Evolutionary conservation across 257 asterid genomes (phyloP), one percentile per base, ranked within the genome.

Genomic region (Fraxinus pennsylvanica): DNA sequence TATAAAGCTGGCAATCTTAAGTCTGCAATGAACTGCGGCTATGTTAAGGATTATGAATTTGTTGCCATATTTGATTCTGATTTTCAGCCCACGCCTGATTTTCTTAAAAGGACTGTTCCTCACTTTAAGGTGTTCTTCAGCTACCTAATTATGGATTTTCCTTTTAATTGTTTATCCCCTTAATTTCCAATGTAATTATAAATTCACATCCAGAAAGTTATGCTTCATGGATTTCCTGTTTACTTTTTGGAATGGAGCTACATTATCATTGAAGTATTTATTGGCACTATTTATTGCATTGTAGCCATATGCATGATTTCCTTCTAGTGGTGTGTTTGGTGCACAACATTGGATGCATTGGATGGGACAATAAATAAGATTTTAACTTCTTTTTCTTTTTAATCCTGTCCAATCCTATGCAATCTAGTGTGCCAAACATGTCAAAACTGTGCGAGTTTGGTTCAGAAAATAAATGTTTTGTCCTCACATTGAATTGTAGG

Each of bases 61-160:
- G 92, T 88, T 3, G 82, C 89, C 71, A 88, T 88, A n/a, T 88
- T 88, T n/a, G 92, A 88, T 22, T 89, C 92, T 1, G 92, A 88
- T 79, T 88, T 88, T 78, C 92, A 87, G 78, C 92, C 92, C 17
- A 77, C 54, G 59, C 83, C 89, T 0, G 92, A 88, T 77, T 88
- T 88, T 74, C 88, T 88, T 22, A 43, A 21, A 68, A 39, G 79
- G 76, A 83, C 90, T 25, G 81, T 88, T 45, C 90, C 88, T 41
- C 74, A 69, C 59, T 39, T 73, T 17, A 33, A 61, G 80, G 80
- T 76, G 33, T 22, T 14, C 7, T 39, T 45, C 21, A n/a, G 7
- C 7, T 57, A 43, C 35, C 6, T 76, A 43, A 33, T 66, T 17
- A 25, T 22, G 69, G 36, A 63, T 61, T 61, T 22, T 21, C 32